A percentile compares a stretch with the other conserved stretches of the same genome.
Conservation (phyloP, 331 rosid genomes). For the Malus hybrid region DNA sequence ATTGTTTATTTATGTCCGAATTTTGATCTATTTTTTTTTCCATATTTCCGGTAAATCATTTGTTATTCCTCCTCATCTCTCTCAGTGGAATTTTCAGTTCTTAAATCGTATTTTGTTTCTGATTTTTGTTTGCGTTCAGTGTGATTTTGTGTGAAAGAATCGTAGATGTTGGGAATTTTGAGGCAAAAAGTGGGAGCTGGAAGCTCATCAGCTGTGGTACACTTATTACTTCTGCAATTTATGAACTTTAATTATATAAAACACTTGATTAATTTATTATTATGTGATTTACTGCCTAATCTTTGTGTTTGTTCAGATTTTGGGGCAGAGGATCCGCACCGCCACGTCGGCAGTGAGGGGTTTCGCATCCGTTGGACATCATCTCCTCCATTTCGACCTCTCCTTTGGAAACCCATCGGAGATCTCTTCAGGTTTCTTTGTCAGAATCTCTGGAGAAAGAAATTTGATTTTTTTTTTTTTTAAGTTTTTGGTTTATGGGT, state of each 20-base stretch:
- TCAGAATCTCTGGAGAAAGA: too few species aligned
- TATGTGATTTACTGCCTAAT: neutral
- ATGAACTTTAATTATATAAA: neutral
- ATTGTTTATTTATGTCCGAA: neutral
- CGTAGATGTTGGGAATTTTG: too few species aligned
- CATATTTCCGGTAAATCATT: neutral
- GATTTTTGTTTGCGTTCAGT: neutral
- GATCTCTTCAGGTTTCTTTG: too few species aligned
- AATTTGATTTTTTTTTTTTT: too few species aligned
- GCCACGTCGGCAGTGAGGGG: too few species aligned
- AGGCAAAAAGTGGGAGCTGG: too few species aligned
- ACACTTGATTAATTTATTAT: neutral
- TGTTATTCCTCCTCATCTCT: neutral
- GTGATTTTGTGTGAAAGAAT: neutral
- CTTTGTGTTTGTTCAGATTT: neutral
- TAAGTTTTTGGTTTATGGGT: too few species aligned
- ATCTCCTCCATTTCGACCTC: too few species aligned
- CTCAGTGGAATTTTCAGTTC: neutral
- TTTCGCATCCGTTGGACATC: too few species aligned
- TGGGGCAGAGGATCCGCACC: neutral
- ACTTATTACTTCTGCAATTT: neutral
- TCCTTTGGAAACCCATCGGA: too few species aligned
- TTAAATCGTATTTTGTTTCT: neutral
- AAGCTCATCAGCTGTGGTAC: slow-evolving; percentile 24
- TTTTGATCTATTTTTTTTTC: neutral